Conservation (phyloP, 306 rosid genomes). For the Mimosa pudica region DNA sequence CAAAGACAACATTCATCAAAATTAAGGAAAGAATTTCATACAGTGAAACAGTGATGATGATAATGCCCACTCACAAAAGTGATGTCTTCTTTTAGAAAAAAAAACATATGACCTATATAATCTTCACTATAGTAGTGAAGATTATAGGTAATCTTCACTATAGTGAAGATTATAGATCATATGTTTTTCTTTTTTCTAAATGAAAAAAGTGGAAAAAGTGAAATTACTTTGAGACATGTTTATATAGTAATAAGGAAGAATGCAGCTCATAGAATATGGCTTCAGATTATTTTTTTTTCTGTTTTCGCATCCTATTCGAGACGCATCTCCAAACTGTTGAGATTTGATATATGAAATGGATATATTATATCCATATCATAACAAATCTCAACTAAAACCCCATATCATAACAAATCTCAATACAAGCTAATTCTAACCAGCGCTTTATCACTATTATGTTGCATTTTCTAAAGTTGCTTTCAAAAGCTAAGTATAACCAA, state of each 20-base stretch:
- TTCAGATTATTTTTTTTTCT: not conserved
- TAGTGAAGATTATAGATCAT: too few relatives aligned
- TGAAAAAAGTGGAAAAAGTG: not conserved
- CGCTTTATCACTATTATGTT: not conserved
- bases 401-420: too few relatives aligned
- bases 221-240: not conserved
- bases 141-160: too few relatives aligned
- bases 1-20: not conserved
- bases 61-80: not conserved
- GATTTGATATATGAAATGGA: too few relatives aligned
- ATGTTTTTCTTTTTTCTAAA: too few relatives aligned
- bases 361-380: too few relatives aligned
- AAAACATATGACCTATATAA: too few relatives aligned
- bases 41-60: not conserved
- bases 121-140: too few relatives aligned
- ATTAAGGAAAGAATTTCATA: not conserved
- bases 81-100: not conserved
- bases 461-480: not conserved
- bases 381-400: too few relatives aligned
- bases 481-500: not conserved
- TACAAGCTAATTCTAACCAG: not conserved
- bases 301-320: not conserved
- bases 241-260: slow-evolving; percentile 17
- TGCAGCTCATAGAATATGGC: slow-evolving; percentile 16
- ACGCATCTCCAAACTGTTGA: not conserved